Conservation (phyloP, 805 yeast genomes). For the Metschnikowia hibisci region DNA sequence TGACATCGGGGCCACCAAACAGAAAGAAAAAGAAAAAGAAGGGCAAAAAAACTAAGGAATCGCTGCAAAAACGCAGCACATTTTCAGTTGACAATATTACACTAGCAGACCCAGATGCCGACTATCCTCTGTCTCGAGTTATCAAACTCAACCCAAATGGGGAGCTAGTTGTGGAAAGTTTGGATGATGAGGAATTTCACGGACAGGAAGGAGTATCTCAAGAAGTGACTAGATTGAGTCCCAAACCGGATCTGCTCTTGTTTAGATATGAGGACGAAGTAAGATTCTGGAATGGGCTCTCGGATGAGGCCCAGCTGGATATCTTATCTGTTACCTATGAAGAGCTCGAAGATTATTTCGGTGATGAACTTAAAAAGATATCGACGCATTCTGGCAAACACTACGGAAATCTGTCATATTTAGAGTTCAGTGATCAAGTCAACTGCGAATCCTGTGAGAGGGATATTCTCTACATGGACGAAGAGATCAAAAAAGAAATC, state of each 20-base stretch:
- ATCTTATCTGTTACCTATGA: slow-evolving; percentile 58
- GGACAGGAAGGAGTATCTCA: too few relatives aligned
- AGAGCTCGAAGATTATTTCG: slow-evolving; percentile 62
- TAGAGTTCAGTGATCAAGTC: not conserved
- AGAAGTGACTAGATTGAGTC: not conserved
- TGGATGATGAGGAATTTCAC: slow-evolving; percentile 30
- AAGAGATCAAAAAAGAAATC: slow-evolving; percentile 9
- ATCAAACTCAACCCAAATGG: slow-evolving; percentile 72
- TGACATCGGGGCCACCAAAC: slow-evolving; percentile 13
- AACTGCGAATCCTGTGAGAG: slow-evolving; percentile 1
- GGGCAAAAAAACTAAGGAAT: slow-evolving; percentile 11
- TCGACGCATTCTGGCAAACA: slow-evolving; percentile 4
- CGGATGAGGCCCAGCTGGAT: slow-evolving; percentile 11
- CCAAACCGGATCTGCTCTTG: slow-evolving; percentile 9
- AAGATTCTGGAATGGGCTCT: slow-evolving; percentile 14
- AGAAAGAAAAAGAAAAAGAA: slow-evolving; percentile 35
- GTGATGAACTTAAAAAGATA: slow-evolving; percentile 17
- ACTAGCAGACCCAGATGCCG: slow-evolving; percentile 52
- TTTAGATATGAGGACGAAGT: slow-evolving; percentile 13
- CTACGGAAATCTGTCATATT: not conserved
- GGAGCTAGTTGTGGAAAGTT: slow-evolving; percentile 66
- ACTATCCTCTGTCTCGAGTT: slow-evolving; percentile 69
- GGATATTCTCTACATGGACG: slow-evolving; percentile 8
- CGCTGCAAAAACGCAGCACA: not conserved
- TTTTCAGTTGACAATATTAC: slow-evolving; percentile 35